These are phyloP conservation scores for Patellaria atrata DNA, from an alignment of 495 filamentous ascomycete genomes.

Conservation along the genomic window DNA sequence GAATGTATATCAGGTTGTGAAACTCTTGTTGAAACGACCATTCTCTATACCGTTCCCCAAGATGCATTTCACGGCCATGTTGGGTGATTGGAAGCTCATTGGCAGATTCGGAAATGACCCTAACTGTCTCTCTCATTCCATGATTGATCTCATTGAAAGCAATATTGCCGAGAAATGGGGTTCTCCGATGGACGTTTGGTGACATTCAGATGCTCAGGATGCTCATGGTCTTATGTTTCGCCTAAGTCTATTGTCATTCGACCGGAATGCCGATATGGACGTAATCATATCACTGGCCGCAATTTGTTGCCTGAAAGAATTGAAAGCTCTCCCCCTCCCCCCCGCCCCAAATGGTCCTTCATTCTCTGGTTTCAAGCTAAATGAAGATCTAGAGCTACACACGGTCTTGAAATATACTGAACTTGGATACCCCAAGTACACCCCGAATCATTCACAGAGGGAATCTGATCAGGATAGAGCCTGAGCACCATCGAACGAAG, in stretches of 20 bases:
- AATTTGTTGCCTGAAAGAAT: constrained; percentile 25
- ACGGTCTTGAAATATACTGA: constrained; percentile 19
- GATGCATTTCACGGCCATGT: no score
- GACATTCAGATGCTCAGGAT: constrained; percentile 13
- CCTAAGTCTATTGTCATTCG: constrained; percentile 28
- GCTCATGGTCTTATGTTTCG: constrained; percentile 32
- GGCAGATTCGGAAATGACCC: constrained; percentile 25
- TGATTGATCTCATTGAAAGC: constrained; percentile 23
- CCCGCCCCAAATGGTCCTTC: constrained; percentile 21
- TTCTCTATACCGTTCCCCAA: constrained; percentile 3
- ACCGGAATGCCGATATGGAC: constrained; percentile 24
- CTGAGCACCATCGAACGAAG: neutral
- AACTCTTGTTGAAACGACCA: constrained; percentile 2
- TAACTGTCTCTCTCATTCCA: constrained; percentile 18
- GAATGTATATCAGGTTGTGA: constrained; percentile 7
- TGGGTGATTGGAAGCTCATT: constrained; percentile 5
- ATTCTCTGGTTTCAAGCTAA: constrained; percentile 20
- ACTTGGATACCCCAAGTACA: constrained; percentile 3
- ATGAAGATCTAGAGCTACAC: constrained; percentile 12
- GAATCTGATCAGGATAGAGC: neutral
- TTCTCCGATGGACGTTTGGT: constrained; percentile 28
- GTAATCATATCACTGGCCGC: constrained; percentile 26
- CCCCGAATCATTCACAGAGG: neutral
- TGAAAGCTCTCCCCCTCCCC: constrained; percentile 26
- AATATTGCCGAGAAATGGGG: constrained; percentile 31